phyloP scores from a whole-genome alignment of 1,139 yeast genomes.

The Candida tetrigidarum region DNA sequence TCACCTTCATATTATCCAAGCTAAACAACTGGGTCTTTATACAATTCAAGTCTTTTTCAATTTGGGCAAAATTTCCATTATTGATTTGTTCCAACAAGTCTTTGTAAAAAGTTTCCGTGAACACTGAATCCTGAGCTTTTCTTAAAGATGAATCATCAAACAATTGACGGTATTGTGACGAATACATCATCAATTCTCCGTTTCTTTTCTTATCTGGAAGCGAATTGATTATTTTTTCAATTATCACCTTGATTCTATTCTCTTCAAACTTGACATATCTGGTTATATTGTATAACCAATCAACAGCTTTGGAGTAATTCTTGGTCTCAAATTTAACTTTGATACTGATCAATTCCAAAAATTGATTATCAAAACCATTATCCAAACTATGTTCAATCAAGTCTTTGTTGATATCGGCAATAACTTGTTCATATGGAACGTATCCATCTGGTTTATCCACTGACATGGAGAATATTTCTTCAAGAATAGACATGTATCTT shows the following conservation, averaged over 20 bases:
- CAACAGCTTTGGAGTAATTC: constrained; percentile 69
- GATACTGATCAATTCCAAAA: constrained; percentile 66
- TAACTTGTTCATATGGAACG: constrained; percentile 74
- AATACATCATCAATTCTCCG: constrained; percentile 72
- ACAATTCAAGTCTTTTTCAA: constrained; percentile 57
- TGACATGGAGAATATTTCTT: constrained; percentile 72
- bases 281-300: constrained; percentile 74
- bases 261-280: constrained; percentile 73
- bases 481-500: constrained; percentile 69
- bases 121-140: constrained; percentile 67
- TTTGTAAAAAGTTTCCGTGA: constrained; percentile 62
- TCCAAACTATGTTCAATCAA: constrained; percentile 62
- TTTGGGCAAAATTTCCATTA: constrained; percentile 49
- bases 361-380: constrained; percentile 62
- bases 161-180: constrained; percentile 58
- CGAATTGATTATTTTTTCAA: constrained; percentile 76
- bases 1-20: constrained; percentile 64
- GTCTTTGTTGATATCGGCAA: constrained; percentile 72
- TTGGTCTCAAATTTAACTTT: constrained; percentile 63
- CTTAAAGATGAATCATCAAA: constrained; percentile 64
- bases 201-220: constrained; percentile 82
- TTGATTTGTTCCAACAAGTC: constrained; percentile 55
- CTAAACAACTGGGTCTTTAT: constrained; percentile 62
- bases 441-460: constrained; percentile 63
- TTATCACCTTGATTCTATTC: constrained; percentile 65